phyloP scores from a whole-genome alignment of 1,284 basidiomycete genomes.

The Fomitopsis pinicola region DNA sequence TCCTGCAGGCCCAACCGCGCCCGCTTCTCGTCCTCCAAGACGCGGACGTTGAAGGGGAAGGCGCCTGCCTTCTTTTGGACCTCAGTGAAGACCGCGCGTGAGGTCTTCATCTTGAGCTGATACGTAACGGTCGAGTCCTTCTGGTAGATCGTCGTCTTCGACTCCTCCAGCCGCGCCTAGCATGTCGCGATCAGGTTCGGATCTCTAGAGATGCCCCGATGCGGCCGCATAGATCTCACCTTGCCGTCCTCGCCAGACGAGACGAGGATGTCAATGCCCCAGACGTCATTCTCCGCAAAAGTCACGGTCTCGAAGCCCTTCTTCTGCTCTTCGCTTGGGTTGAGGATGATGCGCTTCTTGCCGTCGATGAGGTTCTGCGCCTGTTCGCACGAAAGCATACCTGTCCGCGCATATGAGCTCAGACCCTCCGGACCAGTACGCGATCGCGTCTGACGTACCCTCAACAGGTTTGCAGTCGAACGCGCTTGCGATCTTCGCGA shows the following conservation, averaged over 20 bases:
- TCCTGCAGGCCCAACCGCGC: slow-evolving; percentile 95
- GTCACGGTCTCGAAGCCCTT: slow-evolving; percentile 80
- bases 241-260: slow-evolving; percentile 89
- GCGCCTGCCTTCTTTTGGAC: slow-evolving; percentile 97
- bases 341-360: slow-evolving; percentile 93
- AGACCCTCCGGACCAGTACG: not conserved
- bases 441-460: slow-evolving; percentile 45
- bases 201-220: not conserved
- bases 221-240: slow-evolving; percentile 38
- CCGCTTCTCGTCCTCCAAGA: slow-evolving; percentile 92
- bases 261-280: slow-evolving; percentile 91
- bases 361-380: slow-evolving; percentile 93
- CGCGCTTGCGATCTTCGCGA: slow-evolving; percentile 68
- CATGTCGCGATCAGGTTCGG: not conserved
- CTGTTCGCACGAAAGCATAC: slow-evolving; percentile 91
- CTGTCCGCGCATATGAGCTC: slow-evolving; percentile 32
- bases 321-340: slow-evolving; percentile 81
- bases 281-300: slow-evolving; percentile 94
- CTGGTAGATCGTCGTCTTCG: slow-evolving; percentile 92
- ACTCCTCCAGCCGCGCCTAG: slow-evolving; percentile 82
- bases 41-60: slow-evolving; percentile 96
- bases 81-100: slow-evolving; percentile 91
- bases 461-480: slow-evolving; percentile 89
- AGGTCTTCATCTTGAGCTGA: slow-evolving; percentile 97
- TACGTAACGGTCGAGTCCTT: slow-evolving; percentile 86